These are phyloP conservation scores for Eutrema salsugineum DNA, from an alignment of 441 rosid genomes.

Conservation along the genomic window DNA sequence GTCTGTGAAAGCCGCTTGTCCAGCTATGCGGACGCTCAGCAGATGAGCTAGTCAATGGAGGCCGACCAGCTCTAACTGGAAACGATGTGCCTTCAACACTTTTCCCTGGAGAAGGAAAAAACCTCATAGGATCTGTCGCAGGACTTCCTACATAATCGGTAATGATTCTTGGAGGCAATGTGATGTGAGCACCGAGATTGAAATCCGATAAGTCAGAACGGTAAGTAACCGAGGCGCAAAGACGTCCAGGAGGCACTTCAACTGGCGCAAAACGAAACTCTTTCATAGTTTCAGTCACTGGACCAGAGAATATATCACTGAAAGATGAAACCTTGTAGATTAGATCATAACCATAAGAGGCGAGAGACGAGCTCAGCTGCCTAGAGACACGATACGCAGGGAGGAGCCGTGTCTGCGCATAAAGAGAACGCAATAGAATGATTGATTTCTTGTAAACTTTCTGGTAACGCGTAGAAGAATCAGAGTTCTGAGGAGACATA, in stretches of 20 bases:
- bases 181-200: conserved; percentile 56
- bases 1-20: conserved; percentile 81
- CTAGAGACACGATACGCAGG: conserved; percentile 75
- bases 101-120: conserved; percentile 62
- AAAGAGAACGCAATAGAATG: conserved; percentile 66
- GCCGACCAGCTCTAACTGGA: conserved; percentile 46
- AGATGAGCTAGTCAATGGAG: conserved; percentile 46
- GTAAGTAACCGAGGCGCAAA: conserved; percentile 62
- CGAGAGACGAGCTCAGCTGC: conserved; percentile 58
- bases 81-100: conserved; percentile 57
- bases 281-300: conserved; percentile 53
- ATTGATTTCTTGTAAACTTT: conserved; percentile 83
- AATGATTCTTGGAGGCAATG: conserved; percentile 75
- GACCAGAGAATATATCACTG: conserved; percentile 62
- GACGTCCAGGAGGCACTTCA: conserved; percentile 75
- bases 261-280: conserved; percentile 65
- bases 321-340: conserved; percentile 83
- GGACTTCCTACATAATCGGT: conserved; percentile 90
- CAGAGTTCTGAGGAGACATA: conserved; percentile 43
- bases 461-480: conserved; percentile 51
- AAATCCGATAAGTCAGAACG: conserved; percentile 64
- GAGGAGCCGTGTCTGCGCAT: conserved; percentile 68
- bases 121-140: conserved; percentile 71
- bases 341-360: conserved; percentile 57
- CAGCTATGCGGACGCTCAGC: conserved; percentile 84